phyloP scores from a whole-genome alignment of 257 asterid species.

The Linderniella brevidens region DNA sequence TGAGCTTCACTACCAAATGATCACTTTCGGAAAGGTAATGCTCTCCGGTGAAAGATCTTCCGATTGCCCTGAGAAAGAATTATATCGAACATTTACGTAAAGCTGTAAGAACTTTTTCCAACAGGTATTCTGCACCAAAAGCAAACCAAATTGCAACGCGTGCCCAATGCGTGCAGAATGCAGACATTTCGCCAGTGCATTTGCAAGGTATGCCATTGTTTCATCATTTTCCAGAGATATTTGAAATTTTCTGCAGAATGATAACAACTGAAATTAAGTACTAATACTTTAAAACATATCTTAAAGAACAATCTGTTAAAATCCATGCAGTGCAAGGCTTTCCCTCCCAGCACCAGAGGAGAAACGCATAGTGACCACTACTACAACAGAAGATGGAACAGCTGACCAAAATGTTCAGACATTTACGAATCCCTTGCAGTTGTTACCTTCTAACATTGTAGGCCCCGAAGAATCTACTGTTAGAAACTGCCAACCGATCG shows the following conservation, averaged over 20 bases:
- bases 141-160: constrained; percentile 68
- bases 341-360: constrained; percentile 84
- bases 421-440: constrained; percentile 32
- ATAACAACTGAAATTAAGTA: not conserved
- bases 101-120: constrained; percentile 13
- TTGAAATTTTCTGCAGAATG: not conserved
- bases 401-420: constrained; percentile 24
- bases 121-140: constrained; percentile 72
- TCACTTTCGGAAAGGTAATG: constrained; percentile 72
- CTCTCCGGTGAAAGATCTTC: not conserved
- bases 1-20: constrained; percentile 75
- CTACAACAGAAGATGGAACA: constrained; percentile 26
- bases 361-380: constrained; percentile 25
- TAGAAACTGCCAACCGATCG: constrained; percentile 39
- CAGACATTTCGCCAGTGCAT: constrained; percentile 65
- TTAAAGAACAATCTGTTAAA: no score
- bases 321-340: constrained; percentile 82
- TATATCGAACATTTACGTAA: constrained; percentile 5
- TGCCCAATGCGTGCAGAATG: constrained; percentile 81
- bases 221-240: not conserved
- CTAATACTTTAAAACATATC: not conserved
- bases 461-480: constrained; percentile 14
- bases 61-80: not conserved
- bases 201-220: constrained; percentile 39
- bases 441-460: constrained; percentile 44